Evolutionary conservation across 352 stramenopile species (phyloP).

Genomic region (Pythium biforme): DNA sequence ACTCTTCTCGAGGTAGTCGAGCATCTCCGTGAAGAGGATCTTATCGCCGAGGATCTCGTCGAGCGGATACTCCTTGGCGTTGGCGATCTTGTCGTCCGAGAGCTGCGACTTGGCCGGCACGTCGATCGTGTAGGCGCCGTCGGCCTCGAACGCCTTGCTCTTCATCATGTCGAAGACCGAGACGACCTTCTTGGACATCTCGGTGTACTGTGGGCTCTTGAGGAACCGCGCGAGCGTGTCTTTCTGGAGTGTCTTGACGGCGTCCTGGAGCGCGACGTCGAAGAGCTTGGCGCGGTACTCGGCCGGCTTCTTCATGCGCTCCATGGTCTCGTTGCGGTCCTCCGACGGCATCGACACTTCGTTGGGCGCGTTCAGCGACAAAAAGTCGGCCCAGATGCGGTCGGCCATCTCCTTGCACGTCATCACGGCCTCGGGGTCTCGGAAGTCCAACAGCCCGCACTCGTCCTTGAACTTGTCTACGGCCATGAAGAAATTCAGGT

Average conservation of each 20-base stretch:
- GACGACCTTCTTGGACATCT: constrained; percentile 64
- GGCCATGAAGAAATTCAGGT: constrained; percentile 88
- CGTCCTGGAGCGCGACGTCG: constrained; percentile 78
- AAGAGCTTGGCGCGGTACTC: constrained; percentile 81
- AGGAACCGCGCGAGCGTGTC: constrained; percentile 80
- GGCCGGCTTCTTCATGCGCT: constrained; percentile 79
- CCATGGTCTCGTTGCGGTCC: constrained; percentile 75
- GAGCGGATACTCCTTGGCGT: constrained; percentile 59
- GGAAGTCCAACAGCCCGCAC: constrained; percentile 73
- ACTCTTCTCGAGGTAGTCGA: constrained; percentile 87
- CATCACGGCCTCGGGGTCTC: constrained; percentile 71
- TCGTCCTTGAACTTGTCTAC: constrained; percentile 87
- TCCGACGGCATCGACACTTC: constrained; percentile 80
- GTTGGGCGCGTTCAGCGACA: constrained; percentile 83
- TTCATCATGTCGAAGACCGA: constrained; percentile 56
- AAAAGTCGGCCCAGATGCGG: constrained; percentile 80
- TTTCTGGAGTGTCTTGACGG: constrained; percentile 82
- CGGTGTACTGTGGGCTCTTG: constrained; percentile 75
- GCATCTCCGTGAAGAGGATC: constrained; percentile 82
- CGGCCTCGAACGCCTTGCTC: constrained; percentile 63
- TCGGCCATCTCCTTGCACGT: constrained; percentile 85
- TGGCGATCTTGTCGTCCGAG: constrained; percentile 55
- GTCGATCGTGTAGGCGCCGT: constrained; percentile 69
- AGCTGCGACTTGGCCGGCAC: constrained; percentile 52
- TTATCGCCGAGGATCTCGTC: constrained; percentile 81